phyloP scores from a whole-genome alignment of 441 rosid genomes.

The Erodium texanum region DNA sequence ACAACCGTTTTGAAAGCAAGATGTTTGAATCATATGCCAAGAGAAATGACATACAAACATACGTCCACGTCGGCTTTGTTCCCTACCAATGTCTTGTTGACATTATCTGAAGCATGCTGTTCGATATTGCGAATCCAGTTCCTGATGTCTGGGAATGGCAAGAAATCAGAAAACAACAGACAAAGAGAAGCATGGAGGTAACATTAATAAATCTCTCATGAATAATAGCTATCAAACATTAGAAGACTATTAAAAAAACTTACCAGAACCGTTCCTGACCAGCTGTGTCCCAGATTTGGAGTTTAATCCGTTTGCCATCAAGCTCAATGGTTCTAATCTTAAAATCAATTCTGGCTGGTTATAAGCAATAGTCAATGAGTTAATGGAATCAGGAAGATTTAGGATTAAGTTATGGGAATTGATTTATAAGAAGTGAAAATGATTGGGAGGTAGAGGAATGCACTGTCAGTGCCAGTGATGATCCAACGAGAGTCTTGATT shows the following conservation, averaged over 20 bases:
- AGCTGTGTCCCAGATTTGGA: slow-evolving; percentile 99
- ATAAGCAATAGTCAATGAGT: no score
- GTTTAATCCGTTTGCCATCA: slow-evolving; percentile 88
- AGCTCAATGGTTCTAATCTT: slow-evolving; percentile 97
- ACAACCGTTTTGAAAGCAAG: background rate
- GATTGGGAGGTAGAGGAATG: background rate
- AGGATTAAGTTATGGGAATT: background rate
- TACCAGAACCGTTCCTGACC: slow-evolving; percentile 99
- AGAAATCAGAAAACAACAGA: background rate
- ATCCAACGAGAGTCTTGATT: background rate
- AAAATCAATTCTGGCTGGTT: slow-evolving; percentile 88
- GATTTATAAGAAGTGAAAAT: background rate
- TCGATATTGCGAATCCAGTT: slow-evolving; percentile 45
- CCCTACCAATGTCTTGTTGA: slow-evolving; percentile 35
- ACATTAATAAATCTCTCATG: background rate
- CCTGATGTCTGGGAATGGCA: slow-evolving; percentile 27
- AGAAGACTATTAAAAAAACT: no score
- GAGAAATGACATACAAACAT: background rate
- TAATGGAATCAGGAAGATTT: no score
- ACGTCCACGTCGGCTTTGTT: slow-evolving; percentile 48
- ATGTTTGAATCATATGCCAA: background rate
- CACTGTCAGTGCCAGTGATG: background rate
- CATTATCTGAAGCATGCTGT: slow-evolving; percentile 38
- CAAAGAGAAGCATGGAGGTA: background rate
- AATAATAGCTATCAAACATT: no score